Percentiles rank a stretch among this genome's conserved stretches.
Evolutionary conservation across 2,329 filamentous ascomycete genomes (phyloP).

Genomic region (Nigrospora osmanthi): DNA sequence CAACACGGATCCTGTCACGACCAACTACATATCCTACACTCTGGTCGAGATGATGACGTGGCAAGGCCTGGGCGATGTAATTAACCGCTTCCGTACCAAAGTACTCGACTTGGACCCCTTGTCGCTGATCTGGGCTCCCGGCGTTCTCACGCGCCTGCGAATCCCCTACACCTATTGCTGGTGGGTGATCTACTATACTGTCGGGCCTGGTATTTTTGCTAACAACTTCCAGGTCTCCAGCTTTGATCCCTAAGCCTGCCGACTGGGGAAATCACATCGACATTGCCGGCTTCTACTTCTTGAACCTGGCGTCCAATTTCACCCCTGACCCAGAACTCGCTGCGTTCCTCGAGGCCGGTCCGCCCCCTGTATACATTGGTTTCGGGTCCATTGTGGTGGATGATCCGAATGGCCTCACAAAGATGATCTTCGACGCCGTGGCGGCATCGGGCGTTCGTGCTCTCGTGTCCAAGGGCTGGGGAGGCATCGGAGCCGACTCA

Average conservation of each 20-base stretch:
- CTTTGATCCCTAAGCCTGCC: conserved; percentile 41
- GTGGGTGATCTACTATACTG: conserved; percentile 26
- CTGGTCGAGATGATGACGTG: conserved; percentile 88
- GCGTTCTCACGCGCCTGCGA: conserved; percentile 64
- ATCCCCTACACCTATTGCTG: conserved; percentile 90
- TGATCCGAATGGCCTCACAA: conserved; percentile 33
- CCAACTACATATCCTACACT: conserved; percentile 77
- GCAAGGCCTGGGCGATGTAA: conserved; percentile 85
- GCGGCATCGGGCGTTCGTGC: conserved; percentile 52
- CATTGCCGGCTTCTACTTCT: conserved; percentile 45
- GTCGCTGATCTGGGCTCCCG: conserved; percentile 75
- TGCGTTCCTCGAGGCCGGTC: conserved; percentile 35
- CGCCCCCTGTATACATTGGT: conserved; percentile 45
- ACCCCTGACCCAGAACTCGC: conserved; percentile 22
- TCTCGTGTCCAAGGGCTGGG: conserved; percentile 83
- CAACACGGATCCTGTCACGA: conserved; percentile 57
- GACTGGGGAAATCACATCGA: conserved; percentile 48
- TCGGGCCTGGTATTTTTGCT: neutral
- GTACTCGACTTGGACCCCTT: conserved; percentile 64
- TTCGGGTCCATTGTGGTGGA: conserved; percentile 50
- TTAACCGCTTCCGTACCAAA: conserved; percentile 77
- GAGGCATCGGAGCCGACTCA: conserved; percentile 68
- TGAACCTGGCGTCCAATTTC: conserved; percentile 30
- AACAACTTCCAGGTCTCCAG: conserved; percentile 20
- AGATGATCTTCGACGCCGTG: conserved; percentile 39